A percentile compares a stretch with the other conserved stretches of the same genome.
These are phyloP conservation scores for Colletotrichum caudatum DNA, from an alignment of 2,329 filamentous ascomycete species.

Conservation along the genomic window DNA sequence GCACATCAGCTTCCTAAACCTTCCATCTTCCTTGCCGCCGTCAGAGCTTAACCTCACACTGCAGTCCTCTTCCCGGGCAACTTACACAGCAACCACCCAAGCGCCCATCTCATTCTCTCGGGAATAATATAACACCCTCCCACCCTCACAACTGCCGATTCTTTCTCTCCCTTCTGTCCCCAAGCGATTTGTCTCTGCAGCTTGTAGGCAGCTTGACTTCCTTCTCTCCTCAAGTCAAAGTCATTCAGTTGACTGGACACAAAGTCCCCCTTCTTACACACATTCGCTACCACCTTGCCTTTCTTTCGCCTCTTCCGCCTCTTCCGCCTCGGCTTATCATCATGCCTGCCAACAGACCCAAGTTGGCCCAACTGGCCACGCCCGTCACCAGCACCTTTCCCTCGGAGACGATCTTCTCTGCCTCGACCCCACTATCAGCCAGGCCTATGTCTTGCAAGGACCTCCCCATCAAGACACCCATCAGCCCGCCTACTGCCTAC, in stretches of 20 bases:
- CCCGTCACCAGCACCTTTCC: conserved; percentile 73
- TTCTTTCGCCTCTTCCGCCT: conserved; percentile 27
- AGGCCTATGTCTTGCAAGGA: conserved; percentile 54
- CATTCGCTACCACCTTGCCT: conserved; percentile 40
- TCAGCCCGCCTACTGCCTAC: conserved; percentile 90
- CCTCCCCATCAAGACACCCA: conserved; percentile 83
- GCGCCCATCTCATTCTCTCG: conserved; percentile 49
- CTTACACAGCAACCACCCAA: conserved; percentile 45
- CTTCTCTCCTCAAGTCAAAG: conserved; percentile 54
- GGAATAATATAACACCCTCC: conserved; percentile 53
- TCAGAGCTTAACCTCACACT: conserved; percentile 42
- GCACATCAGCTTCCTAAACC: conserved; percentile 28
- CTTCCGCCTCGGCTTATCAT: conserved; percentile 50
- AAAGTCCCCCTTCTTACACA: conserved; percentile 22
- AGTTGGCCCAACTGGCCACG: conserved; percentile 72
- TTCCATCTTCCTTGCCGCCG: conserved; percentile 40
- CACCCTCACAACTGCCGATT: conserved; percentile 52
- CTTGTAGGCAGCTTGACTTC: conserved; percentile 49
- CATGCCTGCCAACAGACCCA: conserved; percentile 68
- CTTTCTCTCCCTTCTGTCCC: conserved; percentile 44
- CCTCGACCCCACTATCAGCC: conserved; percentile 74
- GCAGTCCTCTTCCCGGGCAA: conserved; percentile 26
- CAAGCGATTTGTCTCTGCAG: conserved; percentile 55
- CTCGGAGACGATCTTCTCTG: conserved; percentile 67
- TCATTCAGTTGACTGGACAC: conserved; percentile 60